Base-by-base conservation (phyloP, 371 early-diverging fungal species). In the Basidiobolus meristosporus region DNA sequence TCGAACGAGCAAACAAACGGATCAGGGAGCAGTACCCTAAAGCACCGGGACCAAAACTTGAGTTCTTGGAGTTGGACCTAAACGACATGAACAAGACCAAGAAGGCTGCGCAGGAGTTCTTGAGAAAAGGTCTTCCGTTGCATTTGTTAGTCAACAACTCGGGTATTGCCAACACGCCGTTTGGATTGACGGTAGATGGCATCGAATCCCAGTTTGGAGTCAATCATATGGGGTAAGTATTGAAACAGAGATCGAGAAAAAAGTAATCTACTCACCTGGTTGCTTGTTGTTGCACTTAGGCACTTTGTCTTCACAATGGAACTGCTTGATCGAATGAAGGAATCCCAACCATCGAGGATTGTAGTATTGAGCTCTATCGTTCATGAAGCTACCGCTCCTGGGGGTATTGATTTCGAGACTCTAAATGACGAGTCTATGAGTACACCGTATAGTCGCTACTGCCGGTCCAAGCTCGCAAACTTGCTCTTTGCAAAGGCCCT, bases 151-250 rank as follows among this genome's bases (percentile, higher is more conserved):
- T 34, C 34, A 34, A 34, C 18, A 34, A 34, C 18, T 14, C 34
- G 16, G 34, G 34, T 34, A n/a, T 34, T 3, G 18, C 18, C 16
- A 18, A 14, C 5, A 4, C 18, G n/a, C 34, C 34, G 7, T 34
- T 16, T n/a, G n/a, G 16, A 18, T n/a, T 7, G 34, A 34, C 82
- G 4, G 53, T 54, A 26, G 82, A 86, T 50, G 80, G 76, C 7
- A 54, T 72, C 18, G 84, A 87, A 56, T 45, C 59, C 32, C 84
- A 83, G 56, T 77, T 75, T 43, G 76, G 63, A 0, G 60, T 66
- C 31, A 87, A 90, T 56, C 85, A 86, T 41, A 54, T 88, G 23
- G 89, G 77, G 10, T 77, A 14, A 4, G 18, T 18, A 5, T 18
- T 34, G 12, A n/a, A n/a, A n/a, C n/a, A n/a, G n/a, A n/a, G n/a